Conservation (phyloP, 306 rosid species). For the Medicago arabica region DNA sequence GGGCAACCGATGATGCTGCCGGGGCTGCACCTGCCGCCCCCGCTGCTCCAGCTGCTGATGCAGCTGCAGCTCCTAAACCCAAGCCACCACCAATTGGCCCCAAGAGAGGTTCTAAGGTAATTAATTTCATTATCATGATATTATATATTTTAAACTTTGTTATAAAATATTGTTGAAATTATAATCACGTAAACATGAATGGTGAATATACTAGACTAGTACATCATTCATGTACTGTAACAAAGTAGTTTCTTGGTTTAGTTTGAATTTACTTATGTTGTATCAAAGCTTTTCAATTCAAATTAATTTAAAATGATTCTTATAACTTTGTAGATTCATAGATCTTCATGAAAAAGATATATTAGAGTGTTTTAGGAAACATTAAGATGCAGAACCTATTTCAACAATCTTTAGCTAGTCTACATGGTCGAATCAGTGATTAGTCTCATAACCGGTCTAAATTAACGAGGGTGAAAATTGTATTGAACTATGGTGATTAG, state of each 20-base stretch:
- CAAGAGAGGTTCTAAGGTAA: slow-evolving; percentile 85
- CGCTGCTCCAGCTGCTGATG: slow-evolving; percentile 43
- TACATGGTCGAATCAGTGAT: background rate
- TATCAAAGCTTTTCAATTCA: background rate
- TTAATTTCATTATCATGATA: background rate
- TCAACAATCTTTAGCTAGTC: background rate
- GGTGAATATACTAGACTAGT: no score
- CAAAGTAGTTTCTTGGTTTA: background rate
- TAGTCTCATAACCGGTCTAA: background rate
- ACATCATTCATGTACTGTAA: no score
- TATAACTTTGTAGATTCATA: no score
- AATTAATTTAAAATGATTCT: background rate
- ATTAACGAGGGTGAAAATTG: no score
- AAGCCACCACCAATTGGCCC: slow-evolving; percentile 94
- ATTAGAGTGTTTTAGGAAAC: no score
- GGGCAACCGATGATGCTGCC: slow-evolving; percentile 64
- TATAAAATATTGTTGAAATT: no score
- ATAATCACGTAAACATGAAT: no score
- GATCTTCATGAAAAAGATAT: no score
- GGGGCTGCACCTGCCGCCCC: slow-evolving; percentile 55
- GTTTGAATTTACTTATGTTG: background rate
- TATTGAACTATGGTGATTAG: background rate
- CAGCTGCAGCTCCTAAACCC: slow-evolving; percentile 56
- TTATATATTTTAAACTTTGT: background rate
- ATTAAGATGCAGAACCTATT: background rate